Evolutionary conservation across 2,329 filamentous ascomycete species (phyloP).

Genomic region (Apiospora pterosperma): DNA sequence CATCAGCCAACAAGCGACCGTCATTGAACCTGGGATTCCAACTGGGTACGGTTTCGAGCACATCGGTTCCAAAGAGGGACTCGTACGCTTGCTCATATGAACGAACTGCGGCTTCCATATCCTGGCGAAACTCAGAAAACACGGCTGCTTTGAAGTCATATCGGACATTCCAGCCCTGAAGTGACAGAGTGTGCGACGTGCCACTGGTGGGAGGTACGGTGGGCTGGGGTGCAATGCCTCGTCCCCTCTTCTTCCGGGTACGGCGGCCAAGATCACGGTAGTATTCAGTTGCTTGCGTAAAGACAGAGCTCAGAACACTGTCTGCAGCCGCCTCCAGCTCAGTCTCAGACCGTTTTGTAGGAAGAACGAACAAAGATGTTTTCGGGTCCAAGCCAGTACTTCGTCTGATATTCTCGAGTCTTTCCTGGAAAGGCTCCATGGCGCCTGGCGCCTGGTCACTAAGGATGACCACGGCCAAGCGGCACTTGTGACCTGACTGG

Average conservation of each 20-base stretch:
- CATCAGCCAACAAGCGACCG: constrained; percentile 81
- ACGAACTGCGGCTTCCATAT: constrained; percentile 81
- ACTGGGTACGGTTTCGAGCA: constrained; percentile 83
- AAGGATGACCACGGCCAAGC: constrained; percentile 73
- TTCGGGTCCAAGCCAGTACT: constrained; percentile 80
- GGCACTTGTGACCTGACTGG: constrained; percentile 72
- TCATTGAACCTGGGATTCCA: constrained; percentile 93
- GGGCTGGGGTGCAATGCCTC: constrained; percentile 73
- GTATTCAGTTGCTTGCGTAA: constrained; percentile 77
- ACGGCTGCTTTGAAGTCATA: constrained; percentile 93
- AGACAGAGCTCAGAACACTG: constrained; percentile 68
- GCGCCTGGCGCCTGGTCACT: constrained; percentile 57
- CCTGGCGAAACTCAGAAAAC: constrained; percentile 88
- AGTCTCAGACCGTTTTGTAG: constrained; percentile 65
- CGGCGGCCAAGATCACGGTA: constrained; percentile 94
- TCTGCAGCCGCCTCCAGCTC: constrained; percentile 74
- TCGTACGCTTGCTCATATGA: constrained; percentile 89
- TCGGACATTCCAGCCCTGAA: constrained; percentile 85
- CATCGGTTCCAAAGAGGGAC: constrained; percentile 73
- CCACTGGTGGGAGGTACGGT: constrained; percentile 79
- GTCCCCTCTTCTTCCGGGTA: constrained; percentile 79
- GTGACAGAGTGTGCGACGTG: constrained; percentile 80
- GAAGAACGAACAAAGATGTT: constrained; percentile 75
- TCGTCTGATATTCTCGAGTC: constrained; percentile 74
- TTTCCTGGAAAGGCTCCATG: constrained; percentile 63